Conservation (phyloP, 192 early-diverging fungal genomes). For the Coemansia sp. region DNA sequence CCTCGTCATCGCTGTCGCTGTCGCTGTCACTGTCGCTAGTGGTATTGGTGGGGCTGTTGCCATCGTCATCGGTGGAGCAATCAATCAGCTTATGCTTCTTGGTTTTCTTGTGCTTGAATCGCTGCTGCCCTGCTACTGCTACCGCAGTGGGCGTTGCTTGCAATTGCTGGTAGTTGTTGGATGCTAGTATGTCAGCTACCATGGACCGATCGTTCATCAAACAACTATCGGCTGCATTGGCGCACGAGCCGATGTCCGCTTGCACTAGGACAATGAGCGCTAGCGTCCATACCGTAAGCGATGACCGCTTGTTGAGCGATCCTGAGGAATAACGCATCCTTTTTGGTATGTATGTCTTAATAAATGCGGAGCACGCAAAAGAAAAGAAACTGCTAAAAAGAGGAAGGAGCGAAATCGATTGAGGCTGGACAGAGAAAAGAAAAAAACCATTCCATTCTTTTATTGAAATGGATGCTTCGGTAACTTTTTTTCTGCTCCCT, state of each 20-base stretch:
- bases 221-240: not conserved
- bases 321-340: not conserved
- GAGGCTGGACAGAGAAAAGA: no score
- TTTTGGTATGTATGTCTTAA: no score
- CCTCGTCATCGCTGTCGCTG: constrained; percentile 10
- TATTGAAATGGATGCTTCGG: not conserved
- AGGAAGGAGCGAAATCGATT: no score
- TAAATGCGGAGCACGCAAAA: no score
- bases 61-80: not conserved
- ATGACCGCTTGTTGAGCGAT: not conserved
- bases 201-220: not conserved
- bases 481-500: no score
- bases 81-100: not conserved
- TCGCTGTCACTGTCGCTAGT: constrained; percentile 25
- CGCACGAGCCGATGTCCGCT: not conserved
- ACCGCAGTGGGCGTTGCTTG: not conserved
- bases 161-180: not conserved
- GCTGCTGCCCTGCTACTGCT: not conserved
- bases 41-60: not conserved
- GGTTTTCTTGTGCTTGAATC: not conserved
- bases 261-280: constrained; percentile 2
- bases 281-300: constrained; percentile 18
- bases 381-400: no score
- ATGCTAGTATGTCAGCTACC: constrained; percentile 1
- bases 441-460: not conserved